Base-by-base conservation (phyloP, 1,139 yeast species). In the Blastobotrys persicus region DNA sequence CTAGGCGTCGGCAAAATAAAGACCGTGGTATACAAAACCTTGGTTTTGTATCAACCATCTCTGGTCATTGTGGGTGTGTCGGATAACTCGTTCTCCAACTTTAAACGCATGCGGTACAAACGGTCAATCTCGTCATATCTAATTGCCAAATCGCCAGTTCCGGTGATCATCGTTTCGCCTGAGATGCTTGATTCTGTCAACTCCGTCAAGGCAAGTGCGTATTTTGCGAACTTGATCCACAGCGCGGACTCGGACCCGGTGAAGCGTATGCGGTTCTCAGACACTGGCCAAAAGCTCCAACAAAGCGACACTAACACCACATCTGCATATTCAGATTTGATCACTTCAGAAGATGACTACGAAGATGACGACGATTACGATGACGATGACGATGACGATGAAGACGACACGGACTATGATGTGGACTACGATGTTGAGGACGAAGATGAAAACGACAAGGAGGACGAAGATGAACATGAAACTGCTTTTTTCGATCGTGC, bases 31-130 rank as follows among this genome's bases (percentile, higher is more conserved):
- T 47, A 55, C 34, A 58, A 61, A 40, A 59, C 63, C 33, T 44
- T 62, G 51, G 42, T 53, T 19, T 50, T 62, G 42, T 62, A 62
- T 43, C 63, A 61, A 51, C 65, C 66, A 1, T 56, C 63, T 3
- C 34, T 62, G 35, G 61, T 60, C 2, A 57, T 60, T 6, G 63
- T 61, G 14, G 62, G 64, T 1, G 40, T 45, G 14, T 51, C 55
- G n/a, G 52, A 55, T 14, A 57, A 51, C 34, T 53, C 59, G 18
- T 57, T 55, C 45, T 44, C 54, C 14, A 57, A 55, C 19, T 45
- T 57, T 41, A 45, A 54, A n/a, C 47, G 59, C 6, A 49, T 57
- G 53, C 51, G 58, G 20, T 58, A 59, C 51, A 59, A 54, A 26
- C 59, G 54, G 40, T 52, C 59, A 19, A 46, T 62, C 16, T 53